Evolutionary conservation across 306 rosid genomes (phyloP), one percentile per base, ranked within the genome.

Genomic region (Acacia acuminata): DNA sequence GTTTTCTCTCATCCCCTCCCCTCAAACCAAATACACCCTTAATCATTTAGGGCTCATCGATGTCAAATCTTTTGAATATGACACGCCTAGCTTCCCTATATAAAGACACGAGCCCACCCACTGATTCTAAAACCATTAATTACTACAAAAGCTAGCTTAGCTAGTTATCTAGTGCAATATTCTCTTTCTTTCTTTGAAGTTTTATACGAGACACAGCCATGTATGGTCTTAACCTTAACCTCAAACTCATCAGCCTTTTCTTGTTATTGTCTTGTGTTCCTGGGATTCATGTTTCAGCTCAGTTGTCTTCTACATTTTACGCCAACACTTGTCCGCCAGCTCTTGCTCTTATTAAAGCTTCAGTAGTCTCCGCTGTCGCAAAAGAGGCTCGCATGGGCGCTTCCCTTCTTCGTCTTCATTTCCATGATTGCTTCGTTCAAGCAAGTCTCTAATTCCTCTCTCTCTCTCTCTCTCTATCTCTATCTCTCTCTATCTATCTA

Each of bases 331-430:
- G 97, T 20, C 97, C 97, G 16, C 75, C 22, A 2, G 96, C 84
- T 10, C 91, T 93, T 71, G 73, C 93, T 76, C 88, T 87, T 86
- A 91, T 93, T 61, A 85, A 55, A 27, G 15, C 84, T 0, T 88
- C 76, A 13, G 87, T 91, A 6, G 1, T 0, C 27, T 38, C 89
- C 32, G 96, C 96, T 4, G 89, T 93, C 0, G 43, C 8, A 9
- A 86, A 20, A 0, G 97, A 93, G 69, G 43, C 73, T 77, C 97
- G 97, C 77, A 93, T 93, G 97, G 97, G 97, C 0, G 97, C 97
- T 0, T 93, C 96, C 20, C 65, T 93, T 24, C 97, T 93, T 1
- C 97, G 97, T 68, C 96, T 93, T 76, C 97, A 93, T 70, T 93
- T 93, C 80, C 97, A 93, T 73, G 97, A 93, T 76, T 93, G 97